phyloP scores from a whole-genome alignment of 1,284 basidiomycete genomes.

The Boletus mariae region DNA sequence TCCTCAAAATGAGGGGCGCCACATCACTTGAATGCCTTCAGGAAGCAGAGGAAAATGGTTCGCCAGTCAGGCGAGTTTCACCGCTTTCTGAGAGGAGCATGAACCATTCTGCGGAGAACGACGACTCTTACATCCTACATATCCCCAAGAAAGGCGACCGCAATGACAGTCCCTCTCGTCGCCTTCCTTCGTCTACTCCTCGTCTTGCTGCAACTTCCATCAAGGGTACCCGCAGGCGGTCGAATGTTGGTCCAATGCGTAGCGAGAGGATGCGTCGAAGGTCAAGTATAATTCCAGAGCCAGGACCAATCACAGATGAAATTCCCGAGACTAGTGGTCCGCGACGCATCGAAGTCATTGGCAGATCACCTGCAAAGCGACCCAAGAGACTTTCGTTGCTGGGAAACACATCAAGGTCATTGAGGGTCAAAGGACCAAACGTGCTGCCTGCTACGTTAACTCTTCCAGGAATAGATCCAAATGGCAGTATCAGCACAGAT shows the following conservation, averaged over 20 bases:
- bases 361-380: slow-evolving; percentile 61
- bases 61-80: slow-evolving; percentile 32
- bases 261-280: slow-evolving; percentile 66
- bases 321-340: slow-evolving; percentile 32
- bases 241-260: slow-evolving; percentile 68
- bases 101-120: slow-evolving; percentile 38
- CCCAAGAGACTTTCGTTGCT: slow-evolving; percentile 59
- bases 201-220: slow-evolving; percentile 37
- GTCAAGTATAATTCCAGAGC: slow-evolving; percentile 73
- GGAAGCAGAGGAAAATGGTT: slow-evolving; percentile 63
- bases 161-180: slow-evolving; percentile 45
- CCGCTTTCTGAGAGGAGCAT: slow-evolving; percentile 64
- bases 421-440: slow-evolving; percentile 28
- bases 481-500: slow-evolving; percentile 28
- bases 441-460: slow-evolving; percentile 17
- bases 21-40: slow-evolving; percentile 59
- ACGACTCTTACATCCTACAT: slow-evolving; percentile 17
- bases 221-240: slow-evolving; percentile 54
- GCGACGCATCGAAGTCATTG: slow-evolving; percentile 40
- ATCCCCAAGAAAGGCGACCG: slow-evolving; percentile 38
- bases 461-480: slow-evolving; percentile 26
- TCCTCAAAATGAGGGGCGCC: slow-evolving; percentile 56
- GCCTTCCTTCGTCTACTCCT: slow-evolving; percentile 45
- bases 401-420: slow-evolving; percentile 28
- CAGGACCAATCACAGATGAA: slow-evolving; percentile 41